Evolutionary conservation across 23 red algal species (phyloP).

Genomic region (Cyanidium caldarium): DNA sequence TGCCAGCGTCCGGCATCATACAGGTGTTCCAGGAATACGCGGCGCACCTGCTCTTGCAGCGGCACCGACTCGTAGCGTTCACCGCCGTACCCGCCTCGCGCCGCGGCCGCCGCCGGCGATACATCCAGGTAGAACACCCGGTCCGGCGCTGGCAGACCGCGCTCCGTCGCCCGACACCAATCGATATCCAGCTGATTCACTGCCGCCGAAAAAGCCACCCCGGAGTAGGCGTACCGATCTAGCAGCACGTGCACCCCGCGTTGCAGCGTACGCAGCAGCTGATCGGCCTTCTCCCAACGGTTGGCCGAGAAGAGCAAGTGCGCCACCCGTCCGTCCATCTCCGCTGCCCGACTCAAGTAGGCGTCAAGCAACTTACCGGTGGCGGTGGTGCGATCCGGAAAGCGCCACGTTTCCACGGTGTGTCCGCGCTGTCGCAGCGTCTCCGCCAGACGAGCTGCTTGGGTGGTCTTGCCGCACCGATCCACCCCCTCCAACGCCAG

Average conservation of each 20-base stretch:
- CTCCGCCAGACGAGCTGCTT: background rate
- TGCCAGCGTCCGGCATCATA: background rate
- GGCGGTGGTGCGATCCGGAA: constrained; percentile 62
- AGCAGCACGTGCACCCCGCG: constrained; percentile 39
- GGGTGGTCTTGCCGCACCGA: constrained; percentile 81
- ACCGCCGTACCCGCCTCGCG: constrained; percentile 28
- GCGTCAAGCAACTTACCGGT: constrained; percentile 36
- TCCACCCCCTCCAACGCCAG: constrained; percentile 81
- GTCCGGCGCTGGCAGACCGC: constrained; percentile 59
- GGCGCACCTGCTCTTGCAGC: constrained; percentile 31
- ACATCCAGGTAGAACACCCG: constrained; percentile 43
- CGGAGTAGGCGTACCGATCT: constrained; percentile 85
- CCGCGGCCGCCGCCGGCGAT: constrained; percentile 2
- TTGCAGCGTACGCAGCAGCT: constrained; percentile 6
- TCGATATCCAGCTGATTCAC: constrained; percentile 22
- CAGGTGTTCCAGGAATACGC: constrained; percentile 12
- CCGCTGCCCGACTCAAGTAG: constrained; percentile 13
- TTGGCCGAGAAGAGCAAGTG: constrained; percentile 90
- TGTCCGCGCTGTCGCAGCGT: background rate
- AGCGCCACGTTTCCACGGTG: constrained; percentile 22
- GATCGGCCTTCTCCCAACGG: constrained; percentile 57
- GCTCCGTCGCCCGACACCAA: constrained; percentile 51
- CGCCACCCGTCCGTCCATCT: constrained; percentile 23
- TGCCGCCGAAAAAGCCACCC: constrained; percentile 61
- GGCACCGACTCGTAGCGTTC: constrained; percentile 57